Evolutionary conservation across 495 filamentous ascomycete genomes (phyloP).

Genomic region (Cetradonia linearis): DNA sequence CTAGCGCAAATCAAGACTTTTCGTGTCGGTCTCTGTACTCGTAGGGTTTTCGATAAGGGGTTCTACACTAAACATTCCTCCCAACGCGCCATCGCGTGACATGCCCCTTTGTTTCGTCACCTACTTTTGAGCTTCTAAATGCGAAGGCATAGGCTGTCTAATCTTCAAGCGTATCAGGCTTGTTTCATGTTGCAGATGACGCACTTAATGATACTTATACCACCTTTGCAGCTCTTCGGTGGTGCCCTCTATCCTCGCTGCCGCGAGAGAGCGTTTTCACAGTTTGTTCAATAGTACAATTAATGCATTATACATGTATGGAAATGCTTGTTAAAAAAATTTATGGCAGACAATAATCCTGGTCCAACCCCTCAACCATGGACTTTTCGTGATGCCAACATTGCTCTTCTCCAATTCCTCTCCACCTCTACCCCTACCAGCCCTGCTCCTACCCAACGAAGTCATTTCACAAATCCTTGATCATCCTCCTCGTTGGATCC

Average conservation of each 20-base stretch:
- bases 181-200: background rate
- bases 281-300: background rate
- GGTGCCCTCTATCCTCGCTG: background rate
- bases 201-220: background rate
- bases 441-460: conserved; percentile 22
- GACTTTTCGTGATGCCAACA: conserved; percentile 27
- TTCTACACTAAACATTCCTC: too few relatives aligned
- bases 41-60: too few relatives aligned
- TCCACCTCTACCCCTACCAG: conserved; percentile 16
- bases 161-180: background rate
- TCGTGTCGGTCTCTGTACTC: too few relatives aligned
- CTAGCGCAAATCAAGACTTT: too few relatives aligned
- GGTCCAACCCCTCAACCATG: conserved; percentile 25
- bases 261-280: conserved; percentile 21
- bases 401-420: conserved; percentile 19
- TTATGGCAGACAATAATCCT: conserved; percentile 1
- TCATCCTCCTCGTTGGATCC: conserved; percentile 26
- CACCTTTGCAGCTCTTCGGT: background rate
- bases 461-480: conserved; percentile 28
- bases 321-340: background rate
- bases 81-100: too few relatives aligned
- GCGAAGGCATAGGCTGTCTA: background rate
- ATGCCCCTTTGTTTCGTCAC: background rate
- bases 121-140: background rate
- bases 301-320: background rate